phyloP scores from a whole-genome alignment of 106 monocot genomes.

The Allium sativum region DNA sequence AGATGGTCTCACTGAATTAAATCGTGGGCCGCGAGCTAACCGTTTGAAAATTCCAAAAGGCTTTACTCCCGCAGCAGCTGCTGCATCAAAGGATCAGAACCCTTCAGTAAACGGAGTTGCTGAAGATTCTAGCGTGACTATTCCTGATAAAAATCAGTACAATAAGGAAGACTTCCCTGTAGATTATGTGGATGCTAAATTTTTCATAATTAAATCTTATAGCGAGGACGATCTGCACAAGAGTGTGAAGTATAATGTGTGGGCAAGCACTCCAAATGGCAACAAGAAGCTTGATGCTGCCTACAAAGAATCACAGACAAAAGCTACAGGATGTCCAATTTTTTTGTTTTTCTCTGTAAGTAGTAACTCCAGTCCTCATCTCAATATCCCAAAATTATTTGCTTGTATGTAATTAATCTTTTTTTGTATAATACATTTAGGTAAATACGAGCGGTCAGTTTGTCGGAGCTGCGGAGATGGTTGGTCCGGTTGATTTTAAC shows the following conservation, averaged over 20 bases:
- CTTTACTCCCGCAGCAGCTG: not conserved
- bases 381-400: not conserved
- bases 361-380: not conserved
- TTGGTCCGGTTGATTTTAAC: conserved; percentile 77
- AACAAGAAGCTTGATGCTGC: conserved; percentile 80
- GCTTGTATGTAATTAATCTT: not conserved
- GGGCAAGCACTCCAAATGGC: conserved; percentile 82
- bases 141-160: conserved; percentile 47
- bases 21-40: conserved; percentile 53
- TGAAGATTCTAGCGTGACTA: conserved; percentile 18
- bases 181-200: conserved; percentile 54
- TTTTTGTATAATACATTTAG: conserved; percentile 12
- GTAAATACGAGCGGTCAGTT: conserved; percentile 91
- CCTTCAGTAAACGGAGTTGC: conserved; percentile 11
- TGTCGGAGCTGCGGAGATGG: conserved; percentile 84
- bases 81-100: conserved; percentile 29
- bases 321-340: conserved; percentile 41
- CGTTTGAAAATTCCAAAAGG: conserved; percentile 34
- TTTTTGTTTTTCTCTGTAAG: conserved; percentile 82
- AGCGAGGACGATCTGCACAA: conserved; percentile 87
- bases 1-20: conserved; percentile 58
- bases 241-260: conserved; percentile 72
- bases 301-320: conserved; percentile 53
- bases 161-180: conserved; percentile 52
- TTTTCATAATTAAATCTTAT: conserved; percentile 81